Evolutionary conservation across 2,329 filamentous ascomycete species (phyloP), one percentile per base, ranked within the genome.

Genomic region (Colletotrichum limetticola): DNA sequence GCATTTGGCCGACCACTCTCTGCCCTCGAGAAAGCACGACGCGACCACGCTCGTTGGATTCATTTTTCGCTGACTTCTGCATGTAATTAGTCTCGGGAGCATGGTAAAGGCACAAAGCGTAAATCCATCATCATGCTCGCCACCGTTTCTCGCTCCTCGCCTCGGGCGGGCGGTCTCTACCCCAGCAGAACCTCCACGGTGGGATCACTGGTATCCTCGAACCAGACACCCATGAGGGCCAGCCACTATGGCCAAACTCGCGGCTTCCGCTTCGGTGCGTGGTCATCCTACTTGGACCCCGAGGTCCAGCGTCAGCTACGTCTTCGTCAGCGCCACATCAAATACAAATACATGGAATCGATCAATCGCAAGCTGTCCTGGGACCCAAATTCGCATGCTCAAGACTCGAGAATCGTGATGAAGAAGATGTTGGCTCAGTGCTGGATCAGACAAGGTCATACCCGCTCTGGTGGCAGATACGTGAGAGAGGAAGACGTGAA

Each of bases 181-280:
- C 74, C 74, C 35, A 72, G 71, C 53, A 56, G 49, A 32, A 62
- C 56, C 58, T 49, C 59, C 22, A 16, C 67, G 49, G 57, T 77
- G 22, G 57, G 63, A 59, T 49, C 68, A 24, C 56, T 55, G 19
- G 28, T 62, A 32, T 22, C 49, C 16, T 63, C 74, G 37, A 75
- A 65, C 32, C 66, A 68, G 30, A 61, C 61, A 12, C 70, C 71
- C 52, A 63, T 55, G 37, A 61, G 66, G 26, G 59, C 73, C 56
- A 76, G 76, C 42, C 79, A 79, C 60, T 78, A 76, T 22, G 80
- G 83, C 56, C 87, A 88, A 74, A 80, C 76, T 42, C 86, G 89
- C 46, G 78, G 77, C 46, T 88, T 89, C 73, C 86, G 87, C 72
- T 85, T 90, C 71, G 85, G 83, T 64, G 75, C 83, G 22, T 89